Evolutionary conservation across 169 alveolate species (phyloP), one percentile per base, ranked within the genome.

Genomic region (Plasmodium coatneyi): DNA sequence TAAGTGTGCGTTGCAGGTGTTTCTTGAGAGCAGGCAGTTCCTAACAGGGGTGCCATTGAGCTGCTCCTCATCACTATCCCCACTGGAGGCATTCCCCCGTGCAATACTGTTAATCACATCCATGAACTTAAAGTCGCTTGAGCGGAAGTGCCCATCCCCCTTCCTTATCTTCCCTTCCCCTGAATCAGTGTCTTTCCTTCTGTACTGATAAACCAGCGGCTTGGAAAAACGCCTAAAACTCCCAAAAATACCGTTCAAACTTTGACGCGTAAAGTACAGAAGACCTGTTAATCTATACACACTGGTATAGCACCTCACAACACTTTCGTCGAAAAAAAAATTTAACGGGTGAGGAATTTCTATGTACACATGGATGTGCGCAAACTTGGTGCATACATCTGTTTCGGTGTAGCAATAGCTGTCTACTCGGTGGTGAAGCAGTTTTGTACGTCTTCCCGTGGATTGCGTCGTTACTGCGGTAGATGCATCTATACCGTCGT

Each of bases 121-220:
- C 74, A 84, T 84, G 60, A 74, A 84, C 43, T 84, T 84, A 52
- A 84, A 84, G 72, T 83, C 82, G 19, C 43, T 14, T 0, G 30
- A 16, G 72, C 76, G 25, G n/a, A 34, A 32, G 41, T 43, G 28
- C 39, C 52, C 1, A 34, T 72, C 43, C n/a, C 32, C 4, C 19
- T 43, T 6, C n/a, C n/a, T 81, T 28, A 6, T 4, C 52, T 14
- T 5, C 84, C 4, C 54, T 34, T 0, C 19, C 49, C 43, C 19
- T 7, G 2, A 4, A 32, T 32, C 25, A 25, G 22, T 81, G 14
- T 0, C 16, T 12, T 9, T n/a, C 28, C 34, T 3, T 1, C 22
- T n/a, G 32, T 46, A 41, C 19, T 49, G 70, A 72, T 74, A 84
- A 30, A 74, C 70, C 16, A 52, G 22, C 14, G 93, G 93, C 22